Evolutionary conservation across 2,329 filamentous ascomycete species (phyloP).

Genomic region (Peltaster fructicola): DNA sequence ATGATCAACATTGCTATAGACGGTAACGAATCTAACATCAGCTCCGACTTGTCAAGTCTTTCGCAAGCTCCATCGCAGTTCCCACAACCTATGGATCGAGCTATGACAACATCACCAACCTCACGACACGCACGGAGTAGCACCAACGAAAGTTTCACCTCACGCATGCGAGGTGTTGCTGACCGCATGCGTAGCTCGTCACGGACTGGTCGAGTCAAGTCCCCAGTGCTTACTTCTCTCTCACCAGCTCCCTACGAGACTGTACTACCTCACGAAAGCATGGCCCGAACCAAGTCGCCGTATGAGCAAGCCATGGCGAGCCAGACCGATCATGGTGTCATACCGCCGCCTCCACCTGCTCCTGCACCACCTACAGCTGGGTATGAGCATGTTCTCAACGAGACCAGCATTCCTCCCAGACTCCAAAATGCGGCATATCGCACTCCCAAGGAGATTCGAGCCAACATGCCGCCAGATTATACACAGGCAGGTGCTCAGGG

Average conservation of each 20-base stretch:
- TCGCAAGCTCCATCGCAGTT: conserved; percentile 11
- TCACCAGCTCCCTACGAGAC: conserved; percentile 26
- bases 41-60: too few species aligned
- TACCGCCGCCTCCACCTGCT: conserved; percentile 18
- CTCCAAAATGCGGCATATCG: conserved; percentile 15
- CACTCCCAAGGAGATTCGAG: conserved; percentile 29
- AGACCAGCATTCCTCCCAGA: conserved; percentile 24
- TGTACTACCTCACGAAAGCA: conserved; percentile 16
- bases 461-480: conserved; percentile 31
- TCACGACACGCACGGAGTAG: conserved; percentile 37
- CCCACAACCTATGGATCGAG: conserved; percentile 15
- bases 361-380: conserved; percentile 17
- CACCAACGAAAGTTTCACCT: conserved; percentile 39
- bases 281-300: conserved; percentile 12
- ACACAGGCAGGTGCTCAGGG: conserved; percentile 25
- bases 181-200: conserved; percentile 42
- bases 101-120: conserved; percentile 19
- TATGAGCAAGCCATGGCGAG: conserved; percentile 18
- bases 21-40: conserved; percentile 15
- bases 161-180: conserved; percentile 35
- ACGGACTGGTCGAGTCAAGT: conserved; percentile 33
- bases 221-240: conserved; percentile 16
- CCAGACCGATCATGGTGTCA: conserved; percentile 6
- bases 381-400: conserved; percentile 15
- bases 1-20: conserved; percentile 31